Evolutionary conservation across 1,139 yeast species (phyloP), one percentile per base, ranked within the genome.

Genomic region (Schwanniomyces etchellsii): DNA sequence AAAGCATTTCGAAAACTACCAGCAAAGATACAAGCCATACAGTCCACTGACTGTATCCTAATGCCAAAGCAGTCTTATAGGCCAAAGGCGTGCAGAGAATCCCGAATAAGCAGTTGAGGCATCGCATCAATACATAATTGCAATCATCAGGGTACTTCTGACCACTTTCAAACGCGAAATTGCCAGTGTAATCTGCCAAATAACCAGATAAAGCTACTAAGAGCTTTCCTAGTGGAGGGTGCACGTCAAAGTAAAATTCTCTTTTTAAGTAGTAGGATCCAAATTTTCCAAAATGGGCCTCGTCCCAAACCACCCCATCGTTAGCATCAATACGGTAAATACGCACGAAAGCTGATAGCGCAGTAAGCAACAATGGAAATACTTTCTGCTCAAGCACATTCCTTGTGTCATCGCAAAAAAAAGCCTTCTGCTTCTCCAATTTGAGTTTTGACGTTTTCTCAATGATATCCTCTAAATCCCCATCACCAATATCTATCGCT

Each of bases 281-380:
- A 48, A 76, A 76, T 44, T 76, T 74, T 10, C 81, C 82, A 58
- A 83, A 83, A 62, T 85, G 96, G 5, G 96, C 96, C 52, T 86
- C 96, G 57, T 89, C 98, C 99, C 99, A 91, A 5, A 88, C 80
- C 7, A 93, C 96, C 24, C 64, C 57, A 32, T 72, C 59, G 24
- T 82, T 66, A 18, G 61, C 65, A 34, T 78, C 83, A 32, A 91
- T 82, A 21, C 68, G 66, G 45, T 80, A 74, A 27, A 85, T 64
- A 33, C 97, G 71, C 7, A 88, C 69, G 40, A 71, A 71, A 10
- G 83, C 74, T 1, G 94, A 77, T 3, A 81, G 28, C 0, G 66
- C 56, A 0, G 93, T 81, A 24, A 67, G 49, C 2, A 62, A 11
- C 6, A 65, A 35, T 4, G 72, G 71, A 34, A 55, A 52, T 3